phyloP scores from a whole-genome alignment of 805 yeast genomes.

The Sugiyamaella mastotermitis region DNA sequence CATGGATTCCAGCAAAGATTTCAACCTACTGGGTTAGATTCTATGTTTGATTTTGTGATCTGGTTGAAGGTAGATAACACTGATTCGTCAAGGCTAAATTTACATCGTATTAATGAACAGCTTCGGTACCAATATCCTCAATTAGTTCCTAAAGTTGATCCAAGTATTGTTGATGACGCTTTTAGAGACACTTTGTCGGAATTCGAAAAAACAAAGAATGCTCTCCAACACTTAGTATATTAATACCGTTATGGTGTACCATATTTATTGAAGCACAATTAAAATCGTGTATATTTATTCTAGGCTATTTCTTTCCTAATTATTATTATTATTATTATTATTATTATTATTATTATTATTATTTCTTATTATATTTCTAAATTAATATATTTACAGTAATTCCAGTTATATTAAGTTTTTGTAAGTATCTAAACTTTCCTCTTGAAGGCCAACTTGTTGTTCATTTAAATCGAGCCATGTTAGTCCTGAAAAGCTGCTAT shows the following conservation, averaged over 20 bases:
- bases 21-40: background rate
- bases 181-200: background rate
- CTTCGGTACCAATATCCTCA: background rate
- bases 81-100: background rate
- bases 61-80: background rate
- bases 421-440: conserved; percentile 2
- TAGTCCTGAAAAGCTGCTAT: background rate
- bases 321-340: background rate
- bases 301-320: background rate
- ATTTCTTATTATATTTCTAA: background rate
- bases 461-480: conserved; percentile 18
- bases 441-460: conserved; percentile 9
- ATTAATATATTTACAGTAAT: background rate
- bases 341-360: background rate
- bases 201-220: background rate
- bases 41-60: background rate
- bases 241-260: no score
- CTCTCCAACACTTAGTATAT: no score
- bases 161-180: background rate
- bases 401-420: conserved; percentile 2
- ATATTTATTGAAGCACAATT: background rate
- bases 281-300: background rate
- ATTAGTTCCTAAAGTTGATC: background rate
- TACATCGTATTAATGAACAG: background rate
- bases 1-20: background rate